These are phyloP conservation scores for Austropuccinia psidii DNA, from an alignment of 1,284 basidiomycete species.

Conservation along the genomic window DNA sequence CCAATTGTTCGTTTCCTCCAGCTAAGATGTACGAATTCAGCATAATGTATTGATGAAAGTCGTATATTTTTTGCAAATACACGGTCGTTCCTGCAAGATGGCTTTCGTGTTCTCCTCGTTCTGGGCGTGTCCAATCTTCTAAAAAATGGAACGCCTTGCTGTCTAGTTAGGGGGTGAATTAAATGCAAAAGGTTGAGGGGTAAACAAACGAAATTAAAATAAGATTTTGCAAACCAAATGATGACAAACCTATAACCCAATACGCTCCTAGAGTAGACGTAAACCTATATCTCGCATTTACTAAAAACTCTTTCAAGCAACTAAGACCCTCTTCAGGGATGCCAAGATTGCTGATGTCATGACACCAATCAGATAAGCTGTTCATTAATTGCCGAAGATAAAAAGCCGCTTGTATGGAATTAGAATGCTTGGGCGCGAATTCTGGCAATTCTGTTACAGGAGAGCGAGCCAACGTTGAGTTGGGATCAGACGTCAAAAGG, in stretches of 20 bases:
- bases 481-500: slow-evolving; percentile 62
- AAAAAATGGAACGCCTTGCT: slow-evolving; percentile 73
- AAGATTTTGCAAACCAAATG: not conserved
- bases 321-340: slow-evolving; percentile 65
- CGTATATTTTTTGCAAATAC: slow-evolving; percentile 64
- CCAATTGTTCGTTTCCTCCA: slow-evolving; percentile 58
- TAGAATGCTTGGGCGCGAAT: slow-evolving; percentile 66
- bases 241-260: slow-evolving; percentile 69
- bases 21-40: slow-evolving; percentile 74
- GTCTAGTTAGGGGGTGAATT: slow-evolving; percentile 54
- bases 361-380: slow-evolving; percentile 76
- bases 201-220: not conserved
- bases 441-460: slow-evolving; percentile 50
- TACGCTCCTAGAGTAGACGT: slow-evolving; percentile 67
- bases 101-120: slow-evolving; percentile 28
- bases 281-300: slow-evolving; percentile 79
- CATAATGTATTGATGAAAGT: slow-evolving; percentile 74
- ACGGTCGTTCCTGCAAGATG: slow-evolving; percentile 47
- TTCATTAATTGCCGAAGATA: slow-evolving; percentile 69
- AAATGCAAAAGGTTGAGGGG: not conserved
- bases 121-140: slow-evolving; percentile 66
- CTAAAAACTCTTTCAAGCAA: slow-evolving; percentile 64
- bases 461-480: slow-evolving; percentile 55
- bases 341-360: slow-evolving; percentile 71
- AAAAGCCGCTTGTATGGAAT: slow-evolving; percentile 72